Conservation (phyloP, 1,139 yeast species). For the Hansenula sp. region DNA sequence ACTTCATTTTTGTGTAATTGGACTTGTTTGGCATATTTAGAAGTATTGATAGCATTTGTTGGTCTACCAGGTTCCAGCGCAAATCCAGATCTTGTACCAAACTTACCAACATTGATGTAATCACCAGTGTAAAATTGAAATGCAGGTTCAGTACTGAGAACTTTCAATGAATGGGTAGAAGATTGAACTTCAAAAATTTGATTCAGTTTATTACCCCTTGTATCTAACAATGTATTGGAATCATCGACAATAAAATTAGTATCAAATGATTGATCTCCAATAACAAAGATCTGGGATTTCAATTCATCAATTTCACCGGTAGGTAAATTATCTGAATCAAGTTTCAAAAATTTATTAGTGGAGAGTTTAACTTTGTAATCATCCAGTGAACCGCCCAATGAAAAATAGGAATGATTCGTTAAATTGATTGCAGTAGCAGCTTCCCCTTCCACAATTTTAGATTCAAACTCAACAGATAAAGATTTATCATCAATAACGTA, state of each 20-base stretch:
- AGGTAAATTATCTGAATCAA: conserved; percentile 8
- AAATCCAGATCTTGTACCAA: conserved; percentile 50
- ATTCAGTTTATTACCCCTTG: not conserved
- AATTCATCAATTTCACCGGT: conserved; percentile 6
- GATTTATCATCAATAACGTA: conserved; percentile 34
- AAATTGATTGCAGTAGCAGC: conserved; percentile 49
- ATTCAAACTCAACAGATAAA: conserved; percentile 45
- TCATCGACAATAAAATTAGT: not conserved
- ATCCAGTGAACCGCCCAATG: conserved; percentile 27
- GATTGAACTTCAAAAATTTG: not conserved
- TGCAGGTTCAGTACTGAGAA: conserved; percentile 61
- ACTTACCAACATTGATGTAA: conserved; percentile 33
- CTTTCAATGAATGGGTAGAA: conserved; percentile 26
- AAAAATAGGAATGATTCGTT: conserved; percentile 66
- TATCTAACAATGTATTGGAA: not conserved
- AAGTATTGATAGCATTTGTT: conserved; percentile 48
- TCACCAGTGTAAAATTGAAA: conserved; percentile 70
- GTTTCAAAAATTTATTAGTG: conserved; percentile 8
- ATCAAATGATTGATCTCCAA: not conserved
- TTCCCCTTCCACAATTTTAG: conserved; percentile 35
- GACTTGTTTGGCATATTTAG: conserved; percentile 49
- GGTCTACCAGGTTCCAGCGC: conserved; percentile 64
- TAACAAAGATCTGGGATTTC: not conserved
- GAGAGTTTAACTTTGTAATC: conserved; percentile 19
- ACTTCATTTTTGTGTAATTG: conserved; percentile 46